These are phyloP conservation scores for Hirsutella thompsonii DNA, from an alignment of 2,329 filamentous ascomycete species.

Conservation along the genomic window DNA sequence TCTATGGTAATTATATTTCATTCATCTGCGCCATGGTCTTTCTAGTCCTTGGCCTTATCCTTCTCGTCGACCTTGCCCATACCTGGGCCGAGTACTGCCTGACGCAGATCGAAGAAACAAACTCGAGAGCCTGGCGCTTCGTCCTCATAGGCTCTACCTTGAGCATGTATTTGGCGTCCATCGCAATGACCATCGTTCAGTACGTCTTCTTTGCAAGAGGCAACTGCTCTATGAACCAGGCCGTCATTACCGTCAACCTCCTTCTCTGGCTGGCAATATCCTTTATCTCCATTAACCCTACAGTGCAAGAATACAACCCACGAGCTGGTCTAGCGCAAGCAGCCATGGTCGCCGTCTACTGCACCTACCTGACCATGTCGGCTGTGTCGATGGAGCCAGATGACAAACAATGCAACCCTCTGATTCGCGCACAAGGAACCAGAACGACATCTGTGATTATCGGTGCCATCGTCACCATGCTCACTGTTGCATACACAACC, in stretches of 20 bases:
- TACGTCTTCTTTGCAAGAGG: constrained; percentile 85
- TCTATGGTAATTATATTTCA: constrained; percentile 91
- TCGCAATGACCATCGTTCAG: constrained; percentile 93
- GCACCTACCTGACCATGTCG: constrained; percentile 96
- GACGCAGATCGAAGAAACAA: constrained; percentile 79
- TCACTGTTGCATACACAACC: constrained; percentile 94
- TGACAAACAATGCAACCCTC: constrained; percentile 82
- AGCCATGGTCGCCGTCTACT: constrained; percentile 94
- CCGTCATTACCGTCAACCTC: constrained; percentile 88
- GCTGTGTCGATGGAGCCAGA: constrained; percentile 98
- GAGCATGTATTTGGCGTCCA: constrained; percentile 80
- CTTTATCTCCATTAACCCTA: constrained; percentile 76
- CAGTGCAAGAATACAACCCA: constrained; percentile 81
- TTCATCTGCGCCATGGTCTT: constrained; percentile 85
- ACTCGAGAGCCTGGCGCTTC: constrained; percentile 73
- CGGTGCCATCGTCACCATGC: constrained; percentile 89
- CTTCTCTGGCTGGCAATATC: constrained; percentile 72
- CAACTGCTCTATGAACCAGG: constrained; percentile 90
- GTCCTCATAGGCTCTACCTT: constrained; percentile 86
- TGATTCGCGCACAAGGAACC: constrained; percentile 74
- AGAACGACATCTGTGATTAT: constrained; percentile 84
- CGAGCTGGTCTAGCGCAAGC: constrained; percentile 94
- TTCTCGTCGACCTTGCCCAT: constrained; percentile 90
- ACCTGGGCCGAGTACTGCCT: constrained; percentile 96
- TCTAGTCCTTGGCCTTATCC: constrained; percentile 78